phyloP scores from a whole-genome alignment of 2,329 filamentous ascomycete genomes.

The Bipolaris cookei region DNA sequence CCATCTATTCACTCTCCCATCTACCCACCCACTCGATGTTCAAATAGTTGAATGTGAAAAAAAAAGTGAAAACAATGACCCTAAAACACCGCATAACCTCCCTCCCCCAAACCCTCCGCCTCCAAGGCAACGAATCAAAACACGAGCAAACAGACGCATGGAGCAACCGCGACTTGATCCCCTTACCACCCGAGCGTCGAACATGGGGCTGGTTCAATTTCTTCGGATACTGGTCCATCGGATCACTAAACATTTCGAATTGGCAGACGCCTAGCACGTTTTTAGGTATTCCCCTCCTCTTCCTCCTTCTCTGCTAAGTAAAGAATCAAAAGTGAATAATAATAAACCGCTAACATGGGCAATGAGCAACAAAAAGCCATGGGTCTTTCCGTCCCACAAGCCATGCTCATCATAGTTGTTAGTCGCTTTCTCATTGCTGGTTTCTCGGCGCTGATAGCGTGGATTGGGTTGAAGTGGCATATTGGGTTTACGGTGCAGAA shows the following conservation, averaged over 20 bases:
- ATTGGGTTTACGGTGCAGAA: slow-evolving; percentile 60
- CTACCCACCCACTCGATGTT: too few species aligned
- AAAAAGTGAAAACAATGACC: slow-evolving; percentile 8
- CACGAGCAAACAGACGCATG: slow-evolving; percentile 56
- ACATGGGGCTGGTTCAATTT: slow-evolving; percentile 54
- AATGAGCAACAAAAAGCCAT: slow-evolving; percentile 38
- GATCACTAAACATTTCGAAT: slow-evolving; percentile 52
- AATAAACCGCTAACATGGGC: background rate
- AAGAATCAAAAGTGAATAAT: background rate
- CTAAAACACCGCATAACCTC: slow-evolving; percentile 20
- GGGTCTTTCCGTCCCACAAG: slow-evolving; percentile 56
- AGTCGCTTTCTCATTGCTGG: slow-evolving; percentile 52
- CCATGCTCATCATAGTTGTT: slow-evolving; percentile 57
- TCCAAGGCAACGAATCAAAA: slow-evolving; percentile 51
- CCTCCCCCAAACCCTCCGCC: slow-evolving; percentile 42
- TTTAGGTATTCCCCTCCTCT: slow-evolving; percentile 37
- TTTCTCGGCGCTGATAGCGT: slow-evolving; percentile 56
- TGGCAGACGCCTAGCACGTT: slow-evolving; percentile 59
- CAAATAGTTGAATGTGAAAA: too few species aligned
- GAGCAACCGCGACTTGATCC: slow-evolving; percentile 50
- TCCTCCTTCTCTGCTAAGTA: background rate
- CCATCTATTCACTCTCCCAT: too few species aligned
- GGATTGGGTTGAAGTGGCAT: slow-evolving; percentile 59
- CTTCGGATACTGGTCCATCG: slow-evolving; percentile 53
- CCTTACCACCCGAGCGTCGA: slow-evolving; percentile 47